Evolutionary conservation across 169 alveolate species (phyloP).

Genomic region (Plasmodium cynomolgi): DNA sequence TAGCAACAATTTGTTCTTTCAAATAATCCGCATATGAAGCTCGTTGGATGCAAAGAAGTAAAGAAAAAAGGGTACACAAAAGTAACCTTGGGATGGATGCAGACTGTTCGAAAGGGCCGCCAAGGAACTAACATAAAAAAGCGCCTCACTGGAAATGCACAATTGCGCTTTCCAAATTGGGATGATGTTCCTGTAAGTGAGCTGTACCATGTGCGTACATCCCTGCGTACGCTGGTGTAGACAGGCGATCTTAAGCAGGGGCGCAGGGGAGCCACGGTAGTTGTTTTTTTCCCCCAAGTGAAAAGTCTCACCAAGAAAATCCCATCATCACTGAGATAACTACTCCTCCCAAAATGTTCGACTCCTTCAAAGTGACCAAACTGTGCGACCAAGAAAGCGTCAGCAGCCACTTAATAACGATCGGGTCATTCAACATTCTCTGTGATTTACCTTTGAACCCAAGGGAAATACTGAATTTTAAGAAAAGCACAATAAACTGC

Average conservation of each 20-base stretch:
- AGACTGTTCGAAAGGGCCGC: not conserved
- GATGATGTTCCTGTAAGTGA: not conserved
- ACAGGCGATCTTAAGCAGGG: not conserved
- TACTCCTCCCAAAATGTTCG: conserved; percentile 10
- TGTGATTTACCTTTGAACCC: conserved; percentile 60
- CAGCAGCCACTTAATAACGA: conserved; percentile 53
- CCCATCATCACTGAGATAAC: not conserved
- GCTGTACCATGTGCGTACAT: not conserved
- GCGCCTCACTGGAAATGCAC: not conserved
- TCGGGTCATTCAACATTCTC: conserved; percentile 56
- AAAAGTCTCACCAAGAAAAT: not conserved
- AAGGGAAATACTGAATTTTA: conserved; percentile 34
- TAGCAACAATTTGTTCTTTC: not conserved
- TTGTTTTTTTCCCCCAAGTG: not conserved
- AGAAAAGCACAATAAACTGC: not conserved
- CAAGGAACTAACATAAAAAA: not conserved
- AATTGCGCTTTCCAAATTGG: not conserved
- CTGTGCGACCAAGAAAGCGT: conserved; percentile 26
- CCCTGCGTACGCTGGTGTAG: not conserved
- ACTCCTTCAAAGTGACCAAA: conserved; percentile 49
- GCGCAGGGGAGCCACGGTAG: not conserved
- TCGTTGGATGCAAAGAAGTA: not conserved
- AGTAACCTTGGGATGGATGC: not conserved
- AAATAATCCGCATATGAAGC: not conserved
- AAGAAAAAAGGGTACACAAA: not conserved